A percentile compares a stretch with the other conserved stretches of the same genome.
Conservation (phyloP, 1,139 yeast species). For the Hanseniaspora gamundiae region DNA sequence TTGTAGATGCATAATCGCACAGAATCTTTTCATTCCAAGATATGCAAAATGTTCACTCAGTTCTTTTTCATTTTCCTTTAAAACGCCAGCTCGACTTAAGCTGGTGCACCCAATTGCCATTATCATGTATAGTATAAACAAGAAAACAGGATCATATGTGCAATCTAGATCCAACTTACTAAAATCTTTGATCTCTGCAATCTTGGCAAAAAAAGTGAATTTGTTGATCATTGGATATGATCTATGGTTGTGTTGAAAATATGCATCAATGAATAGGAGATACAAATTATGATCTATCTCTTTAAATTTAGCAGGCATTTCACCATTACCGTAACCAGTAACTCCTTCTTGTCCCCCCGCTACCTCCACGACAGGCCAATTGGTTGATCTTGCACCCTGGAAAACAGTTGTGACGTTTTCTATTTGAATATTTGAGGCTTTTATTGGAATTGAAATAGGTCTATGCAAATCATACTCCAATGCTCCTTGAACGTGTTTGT, state of each 20-base stretch:
- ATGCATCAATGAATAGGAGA: conserved; percentile 29
- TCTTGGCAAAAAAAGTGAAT: conserved; percentile 25
- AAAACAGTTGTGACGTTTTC: conserved; percentile 20
- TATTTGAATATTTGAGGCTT: conserved; percentile 19
- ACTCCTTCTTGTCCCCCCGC: too few species aligned
- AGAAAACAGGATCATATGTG: conserved; percentile 13
- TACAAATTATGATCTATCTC: conserved; percentile 18
- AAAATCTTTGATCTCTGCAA: conserved; percentile 25
- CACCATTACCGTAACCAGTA: too few species aligned
- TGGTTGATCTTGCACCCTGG: conserved; percentile 18
- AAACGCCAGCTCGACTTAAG: conserved; percentile 30
- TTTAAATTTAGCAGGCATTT: conserved; percentile 11
- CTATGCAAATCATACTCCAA: conserved; percentile 12
- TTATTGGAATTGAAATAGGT: conserved; percentile 18
- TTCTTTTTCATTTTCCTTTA: conserved; percentile 24
- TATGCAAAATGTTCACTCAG: conserved; percentile 27
- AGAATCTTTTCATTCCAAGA: conserved; percentile 28
- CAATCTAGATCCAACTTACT: conserved; percentile 14
- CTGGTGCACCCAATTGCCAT: conserved; percentile 39
- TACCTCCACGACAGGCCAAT: conserved; percentile 15
- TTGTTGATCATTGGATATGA: conserved; percentile 34
- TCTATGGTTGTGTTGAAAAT: conserved; percentile 32
- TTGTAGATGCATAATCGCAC: conserved; percentile 27
- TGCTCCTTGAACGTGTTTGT: conserved; percentile 4
- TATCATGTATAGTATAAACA: conserved; percentile 36